phyloP scores from a whole-genome alignment of 495 filamentous ascomycete genomes.

The Penicillium silybi region DNA sequence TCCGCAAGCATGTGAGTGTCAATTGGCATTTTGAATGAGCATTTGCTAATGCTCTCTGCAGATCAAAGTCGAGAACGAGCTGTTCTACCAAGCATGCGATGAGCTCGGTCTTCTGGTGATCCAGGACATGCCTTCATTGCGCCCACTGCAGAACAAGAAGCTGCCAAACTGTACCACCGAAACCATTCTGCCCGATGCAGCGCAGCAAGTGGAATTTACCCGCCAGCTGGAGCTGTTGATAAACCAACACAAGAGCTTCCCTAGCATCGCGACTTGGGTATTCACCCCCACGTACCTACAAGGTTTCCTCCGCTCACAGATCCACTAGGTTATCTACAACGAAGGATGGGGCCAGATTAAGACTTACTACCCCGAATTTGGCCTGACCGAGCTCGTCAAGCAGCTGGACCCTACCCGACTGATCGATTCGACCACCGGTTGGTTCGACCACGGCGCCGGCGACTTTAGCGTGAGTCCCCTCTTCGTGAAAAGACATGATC shows the following conservation, averaged over 20 bases:
- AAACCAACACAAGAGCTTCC: conserved; percentile 58
- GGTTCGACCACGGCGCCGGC: conserved; percentile 58
- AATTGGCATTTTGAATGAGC: background rate
- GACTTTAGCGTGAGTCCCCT: conserved; percentile 47
- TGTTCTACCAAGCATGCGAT: conserved; percentile 65
- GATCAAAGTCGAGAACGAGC: conserved; percentile 65
- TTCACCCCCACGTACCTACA: background rate
- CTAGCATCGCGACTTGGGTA: conserved; percentile 54
- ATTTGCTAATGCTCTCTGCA: conserved; percentile 14
- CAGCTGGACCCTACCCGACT: conserved; percentile 58
- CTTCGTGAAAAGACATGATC: background rate
- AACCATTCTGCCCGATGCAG: conserved; percentile 37
- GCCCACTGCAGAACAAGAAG: conserved; percentile 22
- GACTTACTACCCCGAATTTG: conserved; percentile 49
- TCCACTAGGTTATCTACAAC: conserved; percentile 60
- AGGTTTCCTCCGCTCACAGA: background rate
- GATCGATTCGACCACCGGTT: conserved; percentile 57
- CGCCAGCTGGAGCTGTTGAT: conserved; percentile 60
- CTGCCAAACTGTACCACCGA: conserved; percentile 3
- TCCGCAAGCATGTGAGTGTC: conserved; percentile 59
- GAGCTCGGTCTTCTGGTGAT: conserved; percentile 59
- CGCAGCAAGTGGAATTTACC: conserved; percentile 55
- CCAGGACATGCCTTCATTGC: conserved; percentile 65
- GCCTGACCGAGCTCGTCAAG: conserved; percentile 48
- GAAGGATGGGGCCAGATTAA: conserved; percentile 65